Conservation (phyloP, 1,284 basidiomycete genomes). For the Boletus nobilissimus region DNA sequence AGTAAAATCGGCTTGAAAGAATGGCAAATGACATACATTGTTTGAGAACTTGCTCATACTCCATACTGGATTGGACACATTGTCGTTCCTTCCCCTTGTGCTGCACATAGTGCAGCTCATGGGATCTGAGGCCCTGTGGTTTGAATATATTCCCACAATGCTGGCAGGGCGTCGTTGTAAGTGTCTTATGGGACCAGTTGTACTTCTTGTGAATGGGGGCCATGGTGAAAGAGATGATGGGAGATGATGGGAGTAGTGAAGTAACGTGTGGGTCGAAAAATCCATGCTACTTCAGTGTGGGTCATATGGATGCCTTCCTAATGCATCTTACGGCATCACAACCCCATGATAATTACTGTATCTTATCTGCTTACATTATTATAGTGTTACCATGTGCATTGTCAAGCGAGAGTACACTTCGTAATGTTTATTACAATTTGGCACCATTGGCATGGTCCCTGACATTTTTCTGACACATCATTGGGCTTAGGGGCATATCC, state of each 20-base stretch:
- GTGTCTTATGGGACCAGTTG: background rate
- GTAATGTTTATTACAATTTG: slow-evolving; percentile 8
- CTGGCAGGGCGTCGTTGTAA: background rate
- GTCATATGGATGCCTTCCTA: background rate
- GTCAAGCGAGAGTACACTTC: background rate
- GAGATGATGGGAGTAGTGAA: background rate
- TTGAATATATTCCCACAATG: background rate
- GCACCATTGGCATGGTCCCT: background rate
- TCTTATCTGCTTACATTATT: background rate
- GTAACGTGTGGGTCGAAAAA: background rate
- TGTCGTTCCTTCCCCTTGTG: background rate
- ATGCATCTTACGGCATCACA: background rate
- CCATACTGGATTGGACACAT: background rate
- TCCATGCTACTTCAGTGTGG: background rate
- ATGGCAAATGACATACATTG: too few species aligned
- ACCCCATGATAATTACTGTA: background rate
- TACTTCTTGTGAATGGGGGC: background rate
- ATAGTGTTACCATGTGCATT: background rate
- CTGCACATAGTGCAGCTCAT: background rate
- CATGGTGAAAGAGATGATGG: background rate
- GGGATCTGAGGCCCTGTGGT: background rate
- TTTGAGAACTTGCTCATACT: background rate
- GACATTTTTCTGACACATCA: background rate
- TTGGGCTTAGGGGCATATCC: background rate
- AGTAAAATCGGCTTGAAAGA: too few species aligned